Percentiles rank a stretch among this genome's conserved stretches.
Conservation (phyloP, 371 early-diverging fungal genomes). For the Smittium culicis region DNA sequence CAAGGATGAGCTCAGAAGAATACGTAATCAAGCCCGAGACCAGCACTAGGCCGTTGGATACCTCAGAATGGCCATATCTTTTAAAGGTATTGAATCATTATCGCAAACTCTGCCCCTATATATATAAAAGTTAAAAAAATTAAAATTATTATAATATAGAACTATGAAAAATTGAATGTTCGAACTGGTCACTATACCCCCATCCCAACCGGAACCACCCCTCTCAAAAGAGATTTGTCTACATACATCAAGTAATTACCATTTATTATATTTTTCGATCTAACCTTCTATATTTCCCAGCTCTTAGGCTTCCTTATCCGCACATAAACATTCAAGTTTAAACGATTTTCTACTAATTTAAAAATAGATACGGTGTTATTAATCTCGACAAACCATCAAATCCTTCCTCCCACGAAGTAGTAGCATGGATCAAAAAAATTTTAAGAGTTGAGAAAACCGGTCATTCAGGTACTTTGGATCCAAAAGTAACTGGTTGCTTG, state of each 20-base stretch:
- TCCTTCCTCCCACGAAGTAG: conserved; percentile 99
- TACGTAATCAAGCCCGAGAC: conserved; percentile 55
- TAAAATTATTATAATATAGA: no score
- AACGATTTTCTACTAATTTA: background rate
- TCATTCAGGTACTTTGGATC: conserved; percentile 99
- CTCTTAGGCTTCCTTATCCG: no score
- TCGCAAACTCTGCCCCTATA: background rate
- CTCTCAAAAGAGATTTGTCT: conserved; percentile 83
- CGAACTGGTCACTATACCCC: conserved; percentile 97
- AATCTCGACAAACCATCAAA: conserved; percentile 98
- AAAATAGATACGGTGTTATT: conserved; percentile 90
- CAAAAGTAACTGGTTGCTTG: conserved; percentile 98
- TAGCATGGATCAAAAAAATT: conserved; percentile 99
- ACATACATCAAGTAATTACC: conserved; percentile 55
- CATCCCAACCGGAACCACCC: conserved; percentile 88
- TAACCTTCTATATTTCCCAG: background rate
- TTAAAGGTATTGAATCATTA: conserved; percentile 51
- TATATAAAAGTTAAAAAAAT: no score
- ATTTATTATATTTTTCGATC: background rate
- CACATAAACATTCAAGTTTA: no score
- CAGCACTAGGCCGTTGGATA: conserved; percentile 67
- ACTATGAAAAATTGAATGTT: conserved; percentile 96
- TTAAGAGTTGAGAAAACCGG: conserved; percentile 98
- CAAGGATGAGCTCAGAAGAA: conserved; percentile 13
- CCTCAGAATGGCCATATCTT: conserved; percentile 90